Conservation (phyloP, 176 grass and related monocot species). For the Tillandsia fasciculata region DNA sequence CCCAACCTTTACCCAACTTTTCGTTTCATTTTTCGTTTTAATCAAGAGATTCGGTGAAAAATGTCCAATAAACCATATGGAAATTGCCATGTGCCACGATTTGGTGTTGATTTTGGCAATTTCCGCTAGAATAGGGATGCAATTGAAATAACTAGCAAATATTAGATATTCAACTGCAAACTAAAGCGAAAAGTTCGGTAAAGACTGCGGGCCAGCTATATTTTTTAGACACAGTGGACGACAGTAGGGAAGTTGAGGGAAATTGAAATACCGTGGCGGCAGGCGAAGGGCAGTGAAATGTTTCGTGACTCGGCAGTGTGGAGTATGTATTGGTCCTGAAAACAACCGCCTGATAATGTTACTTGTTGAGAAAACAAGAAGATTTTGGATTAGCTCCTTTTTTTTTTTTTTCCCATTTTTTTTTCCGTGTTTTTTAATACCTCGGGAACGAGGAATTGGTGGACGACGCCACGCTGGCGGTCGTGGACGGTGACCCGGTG, state of each 20-base stretch:
- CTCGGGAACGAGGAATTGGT: constrained; percentile 89
- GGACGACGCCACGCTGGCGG: constrained; percentile 58
- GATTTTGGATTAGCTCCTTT: background rate
- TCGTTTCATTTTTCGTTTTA: no score
- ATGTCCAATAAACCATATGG: no score
- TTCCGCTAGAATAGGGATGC: no score
- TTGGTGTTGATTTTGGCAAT: no score
- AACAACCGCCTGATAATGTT: background rate
- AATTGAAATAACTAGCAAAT: no score
- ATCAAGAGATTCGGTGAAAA: no score
- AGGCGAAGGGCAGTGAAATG: constrained; percentile 70
- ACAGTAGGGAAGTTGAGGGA: background rate
- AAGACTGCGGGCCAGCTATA: background rate
- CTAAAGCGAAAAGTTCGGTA: background rate
- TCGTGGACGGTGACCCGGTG: constrained; percentile 93
- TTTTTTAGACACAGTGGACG: background rate
- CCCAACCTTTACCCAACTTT: no score
- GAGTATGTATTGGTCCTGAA: constrained; percentile 91
- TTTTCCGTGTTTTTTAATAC: constrained; percentile 6
- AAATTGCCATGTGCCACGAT: no score
- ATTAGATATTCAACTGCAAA: no score
- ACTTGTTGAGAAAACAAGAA: background rate
- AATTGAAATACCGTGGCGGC: constrained; percentile 60
- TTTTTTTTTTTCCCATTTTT: no score
- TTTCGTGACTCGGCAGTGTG: constrained; percentile 86